A percentile compares a stretch with the other conserved stretches of the same genome.
phyloP scores from a whole-genome alignment of 306 rosid species.

The Cucurbita ficifolia region DNA sequence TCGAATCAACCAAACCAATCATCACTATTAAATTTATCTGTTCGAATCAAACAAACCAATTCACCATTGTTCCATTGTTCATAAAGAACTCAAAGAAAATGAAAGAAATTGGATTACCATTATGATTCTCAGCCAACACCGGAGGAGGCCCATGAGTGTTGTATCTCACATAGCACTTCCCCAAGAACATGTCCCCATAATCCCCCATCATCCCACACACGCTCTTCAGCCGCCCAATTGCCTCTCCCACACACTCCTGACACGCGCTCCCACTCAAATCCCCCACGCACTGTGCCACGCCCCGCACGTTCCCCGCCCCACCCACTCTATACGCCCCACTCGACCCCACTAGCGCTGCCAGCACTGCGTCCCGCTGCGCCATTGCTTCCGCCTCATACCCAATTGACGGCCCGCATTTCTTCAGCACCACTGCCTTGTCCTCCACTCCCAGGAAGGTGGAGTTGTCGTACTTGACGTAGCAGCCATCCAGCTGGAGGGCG shows the following conservation, averaged over 20 bases:
- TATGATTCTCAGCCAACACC: neutral
- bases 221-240: constrained; percentile 1
- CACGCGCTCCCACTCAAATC: constrained; percentile 5
- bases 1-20: too few species aligned
- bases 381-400: constrained; percentile 16
- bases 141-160: neutral
- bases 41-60: neutral
- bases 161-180: neutral
- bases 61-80: too few species aligned
- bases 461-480: constrained; percentile 77
- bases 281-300: constrained; percentile 4
- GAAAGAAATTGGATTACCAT: neutral
- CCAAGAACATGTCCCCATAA: constrained; percentile 3
- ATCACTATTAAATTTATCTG: constrained; percentile 39
- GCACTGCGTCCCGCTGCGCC: constrained; percentile 1
- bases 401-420: constrained; percentile 60
- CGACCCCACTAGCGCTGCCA: neutral
- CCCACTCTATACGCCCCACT: neutral
- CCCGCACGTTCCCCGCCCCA: neutral
- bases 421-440: constrained; percentile 61
- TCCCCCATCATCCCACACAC: neutral
- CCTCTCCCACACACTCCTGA: neutral
- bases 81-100: too few species aligned
- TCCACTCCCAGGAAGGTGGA: constrained; percentile 47
- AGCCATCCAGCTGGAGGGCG: constrained; percentile 66